Percentiles rank a stretch among this genome's conserved stretches.
phyloP scores from a whole-genome alignment of 768 basidiomycete species.

The Rhizopogon rudus region DNA sequence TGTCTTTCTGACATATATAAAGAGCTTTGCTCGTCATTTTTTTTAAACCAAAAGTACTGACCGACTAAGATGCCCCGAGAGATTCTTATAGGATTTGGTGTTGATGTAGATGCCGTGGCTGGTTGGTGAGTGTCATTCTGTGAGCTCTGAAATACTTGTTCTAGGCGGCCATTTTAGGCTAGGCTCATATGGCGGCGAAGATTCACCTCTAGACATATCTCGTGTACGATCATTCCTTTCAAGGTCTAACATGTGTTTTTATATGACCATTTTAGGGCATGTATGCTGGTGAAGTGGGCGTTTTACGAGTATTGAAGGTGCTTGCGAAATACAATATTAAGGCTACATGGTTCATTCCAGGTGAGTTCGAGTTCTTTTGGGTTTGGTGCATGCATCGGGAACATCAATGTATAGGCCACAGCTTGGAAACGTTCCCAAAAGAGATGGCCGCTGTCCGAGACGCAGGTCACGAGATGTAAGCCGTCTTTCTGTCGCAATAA shows the following conservation, averaged over 20 bases:
- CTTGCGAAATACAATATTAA: constrained; percentile 60
- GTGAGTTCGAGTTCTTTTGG: constrained; percentile 20
- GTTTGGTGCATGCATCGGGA: neutral
- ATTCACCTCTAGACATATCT: constrained; percentile 62
- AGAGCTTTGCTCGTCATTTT: neutral
- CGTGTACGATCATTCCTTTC: constrained; percentile 28
- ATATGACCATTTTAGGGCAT: constrained; percentile 36
- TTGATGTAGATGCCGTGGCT: constrained; percentile 70
- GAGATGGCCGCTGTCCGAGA: constrained; percentile 63
- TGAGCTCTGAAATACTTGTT: neutral
- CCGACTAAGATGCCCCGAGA: constrained; percentile 40
- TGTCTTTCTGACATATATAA: neutral
- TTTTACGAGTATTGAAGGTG: constrained; percentile 58
- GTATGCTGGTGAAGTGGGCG: constrained; percentile 69
- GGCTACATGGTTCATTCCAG: constrained; percentile 73
- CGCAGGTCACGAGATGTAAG: constrained; percentile 62
- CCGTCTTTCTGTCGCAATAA: constrained; percentile 1
- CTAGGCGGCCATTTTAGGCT: constrained; percentile 33
- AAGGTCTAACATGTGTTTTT: neutral
- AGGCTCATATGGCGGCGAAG: constrained; percentile 64
- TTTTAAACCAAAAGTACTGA: neutral
- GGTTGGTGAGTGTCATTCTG: constrained; percentile 43
- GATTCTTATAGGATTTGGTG: constrained; percentile 53
- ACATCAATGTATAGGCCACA: constrained; percentile 40
- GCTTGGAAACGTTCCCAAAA: constrained; percentile 64